Evolutionary conservation across 228 moss, liverwort and hornwort species (phyloP), one percentile per base, ranked within the genome.

Genomic region (Sphagnum magellanicum): DNA sequence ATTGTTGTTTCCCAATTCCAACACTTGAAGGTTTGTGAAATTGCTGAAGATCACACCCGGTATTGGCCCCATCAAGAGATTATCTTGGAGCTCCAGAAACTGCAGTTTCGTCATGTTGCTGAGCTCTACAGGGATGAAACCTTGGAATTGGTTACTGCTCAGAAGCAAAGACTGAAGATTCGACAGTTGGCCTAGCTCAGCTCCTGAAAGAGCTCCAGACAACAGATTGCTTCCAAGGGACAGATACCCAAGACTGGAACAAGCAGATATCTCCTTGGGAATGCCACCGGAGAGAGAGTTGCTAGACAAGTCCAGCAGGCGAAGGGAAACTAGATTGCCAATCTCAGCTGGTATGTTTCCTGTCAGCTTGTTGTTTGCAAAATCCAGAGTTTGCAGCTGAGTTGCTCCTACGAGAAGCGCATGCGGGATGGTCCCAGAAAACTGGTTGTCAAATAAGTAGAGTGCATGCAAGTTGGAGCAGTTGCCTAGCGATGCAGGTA

Each of bases 401-500:
- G 75, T 79, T 59, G 68, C 75, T 3, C 89, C 84, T 6, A 71
- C 67, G 0, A 92, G 78, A 68, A 90, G 61, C 68, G 87, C 82
- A 5, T 67, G 60, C 0, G 83, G 88, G n/a, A 96, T 81, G n/a
- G 75, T 75, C 50, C 92, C 90, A 0, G 91, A 84, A 57, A 96
- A 78, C 8, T 84, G 77, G 50, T 96, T 96, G 6, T 86, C 66
- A 16, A 89, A 81, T 8, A 96, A 87, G 47, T 87, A 92, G 4
- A 91, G 32, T 14, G 84, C 85, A 4, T 79, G 81, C 68, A 96
- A 68, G 57, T 63, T 78, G 11, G 84, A 77, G 78, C 87, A 85
- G 66, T 88, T 92, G 70, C 92, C 83, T 10, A 96, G 66, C 1
- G 89, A 81, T 4, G 79, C 67, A 6, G 92, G 92, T 49, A 96